Base-by-base conservation (phyloP, 208 protist species). In the Wallacemonas collosoma region DNA sequence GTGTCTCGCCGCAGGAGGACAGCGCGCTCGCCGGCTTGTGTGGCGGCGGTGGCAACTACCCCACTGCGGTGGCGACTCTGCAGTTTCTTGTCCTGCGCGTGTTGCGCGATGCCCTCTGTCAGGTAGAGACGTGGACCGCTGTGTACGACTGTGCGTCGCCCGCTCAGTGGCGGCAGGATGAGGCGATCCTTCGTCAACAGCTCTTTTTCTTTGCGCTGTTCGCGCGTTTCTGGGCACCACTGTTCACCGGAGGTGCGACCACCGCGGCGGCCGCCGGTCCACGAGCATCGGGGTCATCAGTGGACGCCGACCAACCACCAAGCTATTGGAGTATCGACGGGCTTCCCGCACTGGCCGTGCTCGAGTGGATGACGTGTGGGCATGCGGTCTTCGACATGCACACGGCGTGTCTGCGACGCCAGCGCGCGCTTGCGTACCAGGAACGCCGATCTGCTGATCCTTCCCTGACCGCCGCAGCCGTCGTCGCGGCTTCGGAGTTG, bases 151-250 rank as follows among this genome's bases (percentile, higher is more conserved):
- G 79, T 72, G 57, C 77, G 35, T 57, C 76, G 1, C n/a, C 45
- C 50, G 76, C 76, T 17, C 54, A 81, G 60, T 92, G 82, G 82
- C 79, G 81, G 41, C 58, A 73, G 36, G 76, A 86, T 8, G 86
- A 90, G 73, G 38, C 43, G 38, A 77, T 91, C 41, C 72, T 93
- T 67, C 80, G 87, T 7, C 89, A 96, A 76, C 86, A 93, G 70
- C 53, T 94, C 63, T 94, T 96, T 80, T 96, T 93, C 67, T 96
- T 96, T 70, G 66, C 88, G 7, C 56, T 91, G 17, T 91, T 94
- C 58, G 41, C 83, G 14, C 82, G 81, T 45, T 69, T 96, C 3
- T 96, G 91, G 89, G 77, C 85, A 3, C 91, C 91, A 36, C 77
- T 96, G 14, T 96, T 96, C 72, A 82, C 82, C 14, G 87, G 82